Evolutionary conservation across 768 basidiomycete species (phyloP).

Genomic region (Amanita phalloides): DNA sequence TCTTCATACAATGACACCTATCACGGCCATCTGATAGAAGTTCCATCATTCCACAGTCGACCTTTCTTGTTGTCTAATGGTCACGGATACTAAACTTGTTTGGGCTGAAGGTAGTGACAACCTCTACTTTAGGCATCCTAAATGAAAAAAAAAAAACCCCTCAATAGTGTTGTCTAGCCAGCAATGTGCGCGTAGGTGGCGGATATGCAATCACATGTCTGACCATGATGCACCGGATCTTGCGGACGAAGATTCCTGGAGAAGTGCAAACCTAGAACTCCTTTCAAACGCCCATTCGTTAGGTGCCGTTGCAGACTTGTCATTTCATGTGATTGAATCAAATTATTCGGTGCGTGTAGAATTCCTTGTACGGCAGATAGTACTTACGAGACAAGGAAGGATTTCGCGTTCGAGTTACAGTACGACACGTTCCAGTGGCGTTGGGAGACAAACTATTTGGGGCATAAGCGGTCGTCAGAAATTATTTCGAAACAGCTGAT

Average conservation of each 20-base stretch:
- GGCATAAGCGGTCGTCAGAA: constrained; percentile 55
- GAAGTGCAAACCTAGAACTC: constrained; percentile 39
- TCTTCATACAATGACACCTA: background rate
- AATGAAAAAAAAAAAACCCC: background rate
- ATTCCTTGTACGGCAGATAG: background rate
- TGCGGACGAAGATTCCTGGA: constrained; percentile 54
- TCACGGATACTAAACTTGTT: constrained; percentile 66
- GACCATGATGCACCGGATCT: constrained; percentile 16
- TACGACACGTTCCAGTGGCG: constrained; percentile 60
- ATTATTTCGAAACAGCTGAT: constrained; percentile 72
- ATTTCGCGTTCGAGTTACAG: constrained; percentile 53
- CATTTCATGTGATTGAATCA: constrained; percentile 51
- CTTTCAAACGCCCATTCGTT: constrained; percentile 52
- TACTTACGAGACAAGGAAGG: constrained; percentile 27
- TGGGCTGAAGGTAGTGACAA: constrained; percentile 59
- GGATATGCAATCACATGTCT: constrained; percentile 37
- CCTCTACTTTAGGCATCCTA: background rate
- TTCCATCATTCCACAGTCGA: constrained; percentile 46
- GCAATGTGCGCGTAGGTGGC: constrained; percentile 63
- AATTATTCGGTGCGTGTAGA: constrained; percentile 42
- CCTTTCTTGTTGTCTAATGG: constrained; percentile 44
- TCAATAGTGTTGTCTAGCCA: constrained; percentile 40
- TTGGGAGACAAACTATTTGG: constrained; percentile 66
- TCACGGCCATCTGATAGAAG: constrained; percentile 35
- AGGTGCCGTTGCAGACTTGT: constrained; percentile 42